Base-by-base conservation (phyloP, 2,329 filamentous ascomycete species). In the Colletotrichum navitas region DNA sequence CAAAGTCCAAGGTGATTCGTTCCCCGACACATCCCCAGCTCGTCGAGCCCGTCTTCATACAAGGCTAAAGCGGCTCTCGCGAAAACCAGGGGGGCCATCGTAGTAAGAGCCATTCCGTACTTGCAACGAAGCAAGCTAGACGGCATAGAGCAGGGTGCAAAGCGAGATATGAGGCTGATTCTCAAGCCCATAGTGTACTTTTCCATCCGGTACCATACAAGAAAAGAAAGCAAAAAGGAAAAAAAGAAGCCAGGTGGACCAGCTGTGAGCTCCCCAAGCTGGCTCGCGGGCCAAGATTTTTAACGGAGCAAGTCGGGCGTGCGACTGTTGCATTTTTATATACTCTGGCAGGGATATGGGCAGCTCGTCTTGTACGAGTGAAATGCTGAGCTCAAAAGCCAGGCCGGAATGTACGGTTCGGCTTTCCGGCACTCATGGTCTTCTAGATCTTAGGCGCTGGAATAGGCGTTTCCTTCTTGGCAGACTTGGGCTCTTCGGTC, bases 381-480 rank as follows among this genome's bases (percentile, higher is more conserved):
- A 56, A 32, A 14, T 36, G 60, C 43, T 63, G 39, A 49, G 39
- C 18, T 45, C 41, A 56, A 24, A 47, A 49, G 39, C 58, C 18
- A 39, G 29, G 55, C 5, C 58, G 39, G 41, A 14, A 55, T 29
- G 10, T 24, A 21, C 3, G 58, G 29, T 21, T n/a, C 4, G 4
- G 5, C 14, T 29, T 62, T 32, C 41, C 43, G 63, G 21, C n/a
- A 29, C 41, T 21, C 16, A n/a, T 26, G 60, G 3, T 16, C 34
- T 66, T 47, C 64, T 68, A 63, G 52, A 32, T 2, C 34, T 39
- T 67, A 7, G 68, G 68, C 24, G 59, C 32, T 21, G 63, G 58
- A 36, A 78, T 67, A 6, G 80, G 79, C 7, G 80, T 79, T 66
- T 79, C 73, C 73, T 75, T 79, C 56, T 72, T 63, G 60, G n/a